Base-by-base conservation (phyloP, 192 early-diverging fungal genomes). In the Backusella morwellensis region DNA sequence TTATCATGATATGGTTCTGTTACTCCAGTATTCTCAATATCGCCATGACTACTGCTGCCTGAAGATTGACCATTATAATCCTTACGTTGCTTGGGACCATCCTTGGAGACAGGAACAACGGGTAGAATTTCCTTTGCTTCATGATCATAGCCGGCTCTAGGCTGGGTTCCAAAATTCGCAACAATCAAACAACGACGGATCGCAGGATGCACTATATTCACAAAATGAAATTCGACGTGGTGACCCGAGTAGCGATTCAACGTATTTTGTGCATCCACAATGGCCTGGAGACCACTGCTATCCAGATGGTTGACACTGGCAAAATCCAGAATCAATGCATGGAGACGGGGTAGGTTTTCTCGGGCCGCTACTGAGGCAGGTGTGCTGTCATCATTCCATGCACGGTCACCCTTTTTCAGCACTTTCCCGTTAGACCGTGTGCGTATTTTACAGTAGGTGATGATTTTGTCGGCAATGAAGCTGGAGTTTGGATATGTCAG, bases 281-380 rank as follows among this genome's bases (percentile, higher is more conserved):
- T 86, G 52, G 88, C 88, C 78, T 95, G 94, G 42, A 94, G 74
- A 29, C 95, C 95, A 12, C 95, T 94, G 7, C 91, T 88, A 75
- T 98, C 96, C 38, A 97, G 80, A 38, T 88, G 78, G 47, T 91
- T 92, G 38, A 96, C 94, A 35, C 89, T 89, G 0, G 88, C 80
- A 76, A 98, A 93, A 76, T 98, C 96, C 75, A 98, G 88, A 63
- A 98, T 87, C 42, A 96, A 78, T 14, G 95, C 92, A 23, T 88
- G 85, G 34, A 96, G 83, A 21, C 78, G 76, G 11, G 91, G 90
- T 75, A 79, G 66, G 35, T 67, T 35, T 5, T 15, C 40, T 21
- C 70, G 56, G 66, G 89, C 88, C 8, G 88, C 82, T 34, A 85
- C 79, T 26, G 71, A 82, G 66, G 79, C 81, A 74, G 66, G 63